Evolutionary conservation across 169 alveolate species (phyloP), one percentile per base, ranked within the genome.

Genomic region (Plasmodium malariae): DNA sequence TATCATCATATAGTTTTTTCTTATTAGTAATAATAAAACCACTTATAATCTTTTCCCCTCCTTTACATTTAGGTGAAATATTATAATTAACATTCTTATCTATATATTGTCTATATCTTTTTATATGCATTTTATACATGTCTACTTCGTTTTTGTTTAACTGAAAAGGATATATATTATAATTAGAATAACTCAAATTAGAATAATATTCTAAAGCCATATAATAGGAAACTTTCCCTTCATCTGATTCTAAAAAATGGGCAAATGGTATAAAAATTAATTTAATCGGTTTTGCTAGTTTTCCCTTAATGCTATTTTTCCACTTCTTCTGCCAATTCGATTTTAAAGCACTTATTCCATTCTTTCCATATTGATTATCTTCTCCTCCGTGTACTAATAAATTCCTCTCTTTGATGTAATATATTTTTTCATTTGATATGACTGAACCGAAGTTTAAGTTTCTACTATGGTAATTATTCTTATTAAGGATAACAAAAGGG

Each of bases 151-250:
- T 71, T 86, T 48, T 57, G 54, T 86, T 57, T 62, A 69, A 43
- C 32, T 69, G 45, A 55, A 55, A 86, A 9, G 70, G 62, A 28
- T 68, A 69, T 57, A 43, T 30, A 54, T 71, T 86, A 72, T 86
- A 86, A 36, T 57, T 60, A n/a, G 87, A 54, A 69, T 57, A 86
- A 14, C 51, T 86, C 19, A 86, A 69, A 43, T 69, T 86, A 30
- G 92, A 86, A 62, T 86, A 86, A 21, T 55, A 86, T 30, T 86
- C 92, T 63, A 86, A 59, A 24, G 92, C 92, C 49, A 36, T 45
- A 24, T 70, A 86, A 63, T 86, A 86, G 1, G 87, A 67, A 57
- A 36, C 7, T 59, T 70, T 86, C 1, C 74, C 92, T 36, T 69
- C 87, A 36, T 70, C 49, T 48, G 87, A 69, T 43, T 55, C 19